Evolutionary conservation across 768 basidiomycete genomes (phyloP), one percentile per base, ranked within the genome.

Genomic region (Trametes elegans): DNA sequence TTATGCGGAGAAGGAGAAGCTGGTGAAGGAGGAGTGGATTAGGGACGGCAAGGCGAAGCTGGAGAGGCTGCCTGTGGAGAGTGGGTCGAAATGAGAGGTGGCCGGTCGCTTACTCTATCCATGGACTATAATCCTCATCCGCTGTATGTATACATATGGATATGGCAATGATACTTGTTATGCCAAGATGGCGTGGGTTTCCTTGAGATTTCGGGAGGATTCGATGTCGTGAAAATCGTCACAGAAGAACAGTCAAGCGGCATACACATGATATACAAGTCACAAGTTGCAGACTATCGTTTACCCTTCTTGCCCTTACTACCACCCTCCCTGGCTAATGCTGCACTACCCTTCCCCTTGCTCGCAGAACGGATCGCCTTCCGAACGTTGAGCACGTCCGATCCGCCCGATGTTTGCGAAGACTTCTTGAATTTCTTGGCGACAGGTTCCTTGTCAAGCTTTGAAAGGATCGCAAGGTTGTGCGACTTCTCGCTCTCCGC

Each of bases 11-110:
- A 85, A 74, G 74, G 85, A 87, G 67, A 87, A 84, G 75, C 63
- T 94, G 73, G 87, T 93, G 48, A 90, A 90, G 72, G 77, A 88
- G 66, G 84, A 92, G 66, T 92, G 90, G 90, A 80, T 93, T 59
- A 86, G 88, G 51, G 83, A 87, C 4, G 89, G 87, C 41, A 87
- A 82, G 72, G 88, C 85, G 7, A 78, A 77, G 50, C 50, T 75
- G 60, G 71, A 71, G n/a, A 61, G 70, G 46, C 64, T 75, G 26
- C 74, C 73, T 6, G 62, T 71, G 14, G 72, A 69, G 55, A 63
- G 55, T 26, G 55, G 52, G 27, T 58, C 54, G 35, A 63, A 61
- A 55, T 63, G 50, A 61, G 23, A 24, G 38, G 24, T 9, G 23
- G 24, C 32, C 38, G 28, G 32, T 18, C 29, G 27, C 21, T 10